A percentile compares a stretch with the other conserved stretches of the same genome.
Evolutionary conservation across 2,329 filamentous ascomycete species (phyloP).

Genomic region (Scleromitrula shiraiana): DNA sequence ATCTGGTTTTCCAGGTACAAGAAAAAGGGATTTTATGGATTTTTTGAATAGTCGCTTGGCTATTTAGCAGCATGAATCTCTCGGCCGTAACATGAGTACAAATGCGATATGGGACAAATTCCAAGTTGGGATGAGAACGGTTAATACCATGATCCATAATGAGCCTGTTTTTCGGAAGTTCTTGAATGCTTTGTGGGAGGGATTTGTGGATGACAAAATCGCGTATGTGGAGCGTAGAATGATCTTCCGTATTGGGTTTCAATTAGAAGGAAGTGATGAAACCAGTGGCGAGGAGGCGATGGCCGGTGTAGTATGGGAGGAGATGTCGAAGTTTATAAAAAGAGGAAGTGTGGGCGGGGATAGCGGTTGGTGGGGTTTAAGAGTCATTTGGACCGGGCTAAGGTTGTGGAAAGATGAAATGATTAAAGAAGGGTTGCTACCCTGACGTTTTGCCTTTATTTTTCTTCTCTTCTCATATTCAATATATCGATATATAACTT

Average conservation of each 20-base stretch:
- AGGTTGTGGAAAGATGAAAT: slow-evolving; percentile 52
- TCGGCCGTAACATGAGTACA: slow-evolving; percentile 73
- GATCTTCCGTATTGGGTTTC: slow-evolving; percentile 51
- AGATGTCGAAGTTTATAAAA: slow-evolving; percentile 59
- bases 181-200: slow-evolving; percentile 57
- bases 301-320: slow-evolving; percentile 51
- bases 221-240: slow-evolving; percentile 74
- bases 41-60: slow-evolving; percentile 68
- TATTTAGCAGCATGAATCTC: slow-evolving; percentile 60
- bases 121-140: slow-evolving; percentile 58
- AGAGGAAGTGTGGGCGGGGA: slow-evolving; percentile 62
- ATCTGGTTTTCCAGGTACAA: slow-evolving; percentile 55
- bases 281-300: slow-evolving; percentile 28
- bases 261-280: slow-evolving; percentile 39
- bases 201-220: slow-evolving; percentile 68
- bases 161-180: slow-evolving; percentile 81
- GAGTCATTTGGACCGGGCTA: slow-evolving; percentile 73
- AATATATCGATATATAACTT: background rate
- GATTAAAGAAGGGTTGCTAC: slow-evolving; percentile 49
- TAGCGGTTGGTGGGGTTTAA: slow-evolving; percentile 68
- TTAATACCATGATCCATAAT: slow-evolving; percentile 70
- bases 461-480: no score
- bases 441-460: background rate
- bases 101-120: slow-evolving; percentile 81
- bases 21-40: slow-evolving; percentile 57